phyloP scores from a whole-genome alignment of 306 rosid species.

The Quercus wislizeni region DNA sequence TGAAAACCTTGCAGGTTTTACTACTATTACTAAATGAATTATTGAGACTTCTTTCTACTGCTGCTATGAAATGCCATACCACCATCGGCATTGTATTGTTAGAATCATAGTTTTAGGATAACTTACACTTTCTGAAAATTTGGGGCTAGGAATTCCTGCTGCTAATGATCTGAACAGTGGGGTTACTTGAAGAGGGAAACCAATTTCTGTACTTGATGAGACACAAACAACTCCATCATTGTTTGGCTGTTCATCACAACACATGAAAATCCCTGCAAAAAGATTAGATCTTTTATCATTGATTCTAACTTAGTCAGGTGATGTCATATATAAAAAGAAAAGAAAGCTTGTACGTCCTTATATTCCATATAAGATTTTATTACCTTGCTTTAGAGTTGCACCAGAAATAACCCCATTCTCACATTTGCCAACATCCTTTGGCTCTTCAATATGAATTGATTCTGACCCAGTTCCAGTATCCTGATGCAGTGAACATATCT shows the following conservation, averaged over 20 bases:
- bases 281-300: conserved; percentile 25
- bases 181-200: conserved; percentile 84
- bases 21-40: background rate
- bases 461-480: conserved; percentile 45
- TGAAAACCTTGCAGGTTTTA: background rate
- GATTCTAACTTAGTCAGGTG: conserved; percentile 16
- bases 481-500: conserved; percentile 40
- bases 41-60: background rate
- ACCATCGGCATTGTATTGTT: conserved; percentile 8
- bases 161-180: conserved; percentile 92
- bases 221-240: conserved; percentile 39
- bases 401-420: conserved; percentile 43
- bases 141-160: conserved; percentile 97
- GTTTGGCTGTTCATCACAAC: conserved; percentile 48
- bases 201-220: conserved; percentile 55
- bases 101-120: conserved; percentile 12
- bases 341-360: conserved; percentile 6
- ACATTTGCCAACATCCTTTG: conserved; percentile 33
- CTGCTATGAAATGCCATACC: background rate
- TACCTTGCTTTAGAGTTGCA: conserved; percentile 55
- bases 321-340: background rate
- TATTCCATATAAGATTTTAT: conserved; percentile 21
- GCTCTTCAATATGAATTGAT: conserved; percentile 37
- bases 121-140: conserved; percentile 99
- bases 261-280: conserved; percentile 50